Percentiles rank a stretch among this genome's conserved stretches.
These are phyloP conservation scores for Chrysoporthe austroafricana DNA, from an alignment of 2,329 filamentous ascomycete genomes.

Conservation along the genomic window DNA sequence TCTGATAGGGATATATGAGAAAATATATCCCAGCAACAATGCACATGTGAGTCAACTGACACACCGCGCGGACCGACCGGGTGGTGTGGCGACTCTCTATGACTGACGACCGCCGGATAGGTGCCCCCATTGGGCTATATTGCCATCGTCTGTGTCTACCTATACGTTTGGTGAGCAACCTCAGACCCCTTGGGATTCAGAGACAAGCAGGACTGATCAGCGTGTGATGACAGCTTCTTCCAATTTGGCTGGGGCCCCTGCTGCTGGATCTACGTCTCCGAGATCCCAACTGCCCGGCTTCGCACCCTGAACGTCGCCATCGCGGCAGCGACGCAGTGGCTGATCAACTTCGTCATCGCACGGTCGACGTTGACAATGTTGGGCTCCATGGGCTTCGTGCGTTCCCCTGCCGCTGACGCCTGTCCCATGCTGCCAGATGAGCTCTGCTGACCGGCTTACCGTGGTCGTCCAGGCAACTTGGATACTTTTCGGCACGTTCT, in stretches of 20 bases:
- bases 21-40: background rate
- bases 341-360: conserved; percentile 68
- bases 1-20: conserved; percentile 29
- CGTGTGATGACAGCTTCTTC: conserved; percentile 56
- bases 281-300: conserved; percentile 64
- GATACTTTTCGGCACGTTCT: conserved; percentile 70
- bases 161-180: conserved; percentile 62
- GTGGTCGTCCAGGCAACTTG: conserved; percentile 57
- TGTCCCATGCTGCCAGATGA: background rate
- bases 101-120: conserved; percentile 30
- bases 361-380: conserved; percentile 71
- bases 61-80: too few species aligned
- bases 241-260: conserved; percentile 65
- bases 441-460: conserved; percentile 7
- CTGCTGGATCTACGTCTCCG: conserved; percentile 66
- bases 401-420: conserved; percentile 20
- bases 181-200: background rate
- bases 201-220: background rate
- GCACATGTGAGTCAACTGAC: conserved; percentile 5
- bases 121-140: conserved; percentile 70
- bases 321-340: conserved; percentile 64
- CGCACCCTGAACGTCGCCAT: conserved; percentile 63
- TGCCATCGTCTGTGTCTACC: conserved; percentile 71
- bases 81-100: background rate
- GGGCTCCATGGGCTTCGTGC: conserved; percentile 52